A percentile compares a stretch with the other conserved stretches of the same genome.
These are phyloP conservation scores for Aspergillus sp. DNA, from an alignment of 2,329 filamentous ascomycete genomes.

Conservation along the genomic window DNA sequence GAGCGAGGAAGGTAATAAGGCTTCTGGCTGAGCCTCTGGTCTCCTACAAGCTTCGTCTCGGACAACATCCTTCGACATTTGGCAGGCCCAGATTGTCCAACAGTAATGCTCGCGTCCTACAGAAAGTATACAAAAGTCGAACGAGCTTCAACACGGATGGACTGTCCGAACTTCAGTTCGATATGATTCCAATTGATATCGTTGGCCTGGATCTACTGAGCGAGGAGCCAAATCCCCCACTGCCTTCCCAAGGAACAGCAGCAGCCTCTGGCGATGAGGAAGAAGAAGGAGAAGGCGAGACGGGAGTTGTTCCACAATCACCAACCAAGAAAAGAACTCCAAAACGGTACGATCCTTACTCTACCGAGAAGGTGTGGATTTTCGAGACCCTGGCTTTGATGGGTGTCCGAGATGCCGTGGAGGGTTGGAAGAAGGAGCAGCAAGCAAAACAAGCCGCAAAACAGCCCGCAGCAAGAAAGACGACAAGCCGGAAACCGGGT, in stretches of 20 bases:
- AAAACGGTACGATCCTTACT: conserved; percentile 60
- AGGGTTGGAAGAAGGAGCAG: conserved; percentile 60
- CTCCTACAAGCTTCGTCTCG: conserved; percentile 54
- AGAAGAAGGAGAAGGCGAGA: conserved; percentile 32
- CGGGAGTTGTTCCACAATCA: conserved; percentile 22
- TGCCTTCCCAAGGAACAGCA: conserved; percentile 31
- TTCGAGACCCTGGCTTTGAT: conserved; percentile 63
- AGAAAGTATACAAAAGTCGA: conserved; percentile 66
- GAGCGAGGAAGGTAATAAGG: conserved; percentile 80
- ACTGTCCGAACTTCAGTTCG: conserved; percentile 73
- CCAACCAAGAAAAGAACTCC: conserved; percentile 28
- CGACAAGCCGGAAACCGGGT: conserved; percentile 24
- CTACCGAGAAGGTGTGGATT: conserved; percentile 68
- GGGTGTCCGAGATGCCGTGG: conserved; percentile 64
- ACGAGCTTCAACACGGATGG: conserved; percentile 73
- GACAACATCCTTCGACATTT: conserved; percentile 22
- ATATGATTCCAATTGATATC: conserved; percentile 72
- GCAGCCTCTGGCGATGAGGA: conserved; percentile 33
- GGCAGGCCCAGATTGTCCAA: conserved; percentile 35
- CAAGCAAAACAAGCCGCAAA: conserved; percentile 25
- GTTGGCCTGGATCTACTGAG: conserved; percentile 73
- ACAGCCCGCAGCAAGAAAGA: conserved; percentile 29
- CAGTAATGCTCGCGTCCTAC: conserved; percentile 58
- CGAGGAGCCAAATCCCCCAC: conserved; percentile 65
- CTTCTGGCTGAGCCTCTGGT: conserved; percentile 77